phyloP scores from a whole-genome alignment of 177 flowering plant genomes.

The Vitis hybrid region DNA sequence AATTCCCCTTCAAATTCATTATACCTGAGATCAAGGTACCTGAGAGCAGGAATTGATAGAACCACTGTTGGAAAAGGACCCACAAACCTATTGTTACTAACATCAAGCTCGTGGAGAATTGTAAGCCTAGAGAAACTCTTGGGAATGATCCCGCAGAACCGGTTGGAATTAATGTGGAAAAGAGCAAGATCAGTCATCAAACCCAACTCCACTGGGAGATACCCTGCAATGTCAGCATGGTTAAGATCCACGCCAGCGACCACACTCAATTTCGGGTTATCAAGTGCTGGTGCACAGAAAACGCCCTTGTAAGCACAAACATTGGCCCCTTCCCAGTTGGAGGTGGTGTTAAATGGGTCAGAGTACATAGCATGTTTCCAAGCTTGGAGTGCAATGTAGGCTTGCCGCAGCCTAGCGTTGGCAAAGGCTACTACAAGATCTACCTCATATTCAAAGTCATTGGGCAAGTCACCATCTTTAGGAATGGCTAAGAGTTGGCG shows the following conservation, averaged over 20 bases:
- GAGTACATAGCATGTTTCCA: constrained; percentile 56
- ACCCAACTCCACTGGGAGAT: constrained; percentile 28
- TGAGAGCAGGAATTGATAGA: constrained; percentile 14
- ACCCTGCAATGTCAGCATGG: constrained; percentile 35
- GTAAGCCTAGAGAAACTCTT: constrained; percentile 20
- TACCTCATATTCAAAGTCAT: constrained; percentile 16
- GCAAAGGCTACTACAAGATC: constrained; percentile 17
- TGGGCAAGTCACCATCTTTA: constrained; percentile 25
- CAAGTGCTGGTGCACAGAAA: constrained; percentile 43
- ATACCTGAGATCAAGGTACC: constrained; percentile 34
- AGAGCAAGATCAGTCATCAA: constrained; percentile 29
- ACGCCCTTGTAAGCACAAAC: constrained; percentile 58
- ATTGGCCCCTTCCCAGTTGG: constrained; percentile 51
- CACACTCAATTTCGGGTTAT: constrained; percentile 28
- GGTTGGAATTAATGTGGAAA: constrained; percentile 32
- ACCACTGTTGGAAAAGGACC: constrained; percentile 29
- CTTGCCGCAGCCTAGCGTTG: constrained; percentile 41
- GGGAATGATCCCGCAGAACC: constrained; percentile 37
- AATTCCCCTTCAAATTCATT: constrained; percentile 35
- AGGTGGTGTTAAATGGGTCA: constrained; percentile 46
- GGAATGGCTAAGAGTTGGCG: constrained; percentile 28
- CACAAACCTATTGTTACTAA: constrained; percentile 34
- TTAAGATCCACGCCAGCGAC: constrained; percentile 69
- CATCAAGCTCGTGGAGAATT: constrained; percentile 27
- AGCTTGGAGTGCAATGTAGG: constrained; percentile 62